Evolutionary conservation across 2,329 filamentous ascomycete species (phyloP).

Genomic region (Trichoderma sp.): DNA sequence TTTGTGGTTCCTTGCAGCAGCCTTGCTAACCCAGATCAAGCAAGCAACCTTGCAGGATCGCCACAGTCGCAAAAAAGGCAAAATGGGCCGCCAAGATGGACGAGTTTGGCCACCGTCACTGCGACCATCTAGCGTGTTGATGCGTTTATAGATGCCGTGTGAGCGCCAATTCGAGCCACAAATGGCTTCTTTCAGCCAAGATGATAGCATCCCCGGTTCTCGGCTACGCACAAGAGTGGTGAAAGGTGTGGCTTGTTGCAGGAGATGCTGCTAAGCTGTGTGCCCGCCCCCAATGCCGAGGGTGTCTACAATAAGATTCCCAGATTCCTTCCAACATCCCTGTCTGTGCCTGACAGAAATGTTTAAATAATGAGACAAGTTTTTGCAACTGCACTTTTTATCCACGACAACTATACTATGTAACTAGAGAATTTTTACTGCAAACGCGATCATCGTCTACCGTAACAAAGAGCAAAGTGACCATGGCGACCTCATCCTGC

Average conservation of each 20-base stretch:
- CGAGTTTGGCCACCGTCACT: background rate
- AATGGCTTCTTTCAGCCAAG: background rate
- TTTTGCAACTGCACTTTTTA: background rate
- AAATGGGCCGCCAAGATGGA: conserved; percentile 20
- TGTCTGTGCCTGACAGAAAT: background rate
- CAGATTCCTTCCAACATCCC: conserved; percentile 12
- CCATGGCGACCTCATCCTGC: background rate
- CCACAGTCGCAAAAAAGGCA: conserved; percentile 14
- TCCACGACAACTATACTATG: background rate
- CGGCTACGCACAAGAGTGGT: background rate
- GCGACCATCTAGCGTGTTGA: conserved; percentile 1
- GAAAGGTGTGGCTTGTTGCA: conserved; percentile 11
- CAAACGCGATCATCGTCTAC: background rate
- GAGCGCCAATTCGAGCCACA: background rate
- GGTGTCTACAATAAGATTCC: conserved; percentile 12
- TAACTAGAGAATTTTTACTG: background rate
- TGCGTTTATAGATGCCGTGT: conserved; percentile 1
- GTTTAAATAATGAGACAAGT: conserved; percentile 2
- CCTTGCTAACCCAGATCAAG: conserved; percentile 17
- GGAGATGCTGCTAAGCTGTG: conserved; percentile 14
- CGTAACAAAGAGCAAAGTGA: background rate
- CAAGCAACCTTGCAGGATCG: conserved; percentile 16
- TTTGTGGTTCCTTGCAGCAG: conserved; percentile 8
- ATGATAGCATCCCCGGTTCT: background rate
- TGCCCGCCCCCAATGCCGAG: conserved; percentile 16